Base-by-base conservation (phyloP, 768 basidiomycete species). In the Mycena rebaudengoi region DNA sequence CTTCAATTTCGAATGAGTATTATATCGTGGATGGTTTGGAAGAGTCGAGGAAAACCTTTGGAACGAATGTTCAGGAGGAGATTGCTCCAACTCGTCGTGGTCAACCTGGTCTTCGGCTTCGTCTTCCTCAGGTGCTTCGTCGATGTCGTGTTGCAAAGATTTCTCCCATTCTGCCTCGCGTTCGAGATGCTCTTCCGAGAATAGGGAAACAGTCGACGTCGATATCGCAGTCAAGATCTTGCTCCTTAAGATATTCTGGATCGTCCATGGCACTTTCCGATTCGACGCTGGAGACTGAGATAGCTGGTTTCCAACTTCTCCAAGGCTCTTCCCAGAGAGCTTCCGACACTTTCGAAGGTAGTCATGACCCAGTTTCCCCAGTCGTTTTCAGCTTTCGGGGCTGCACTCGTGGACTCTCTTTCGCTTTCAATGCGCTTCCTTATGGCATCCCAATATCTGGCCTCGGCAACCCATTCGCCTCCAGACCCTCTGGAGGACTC, bases 271-370 rank as follows among this genome's bases (percentile, higher is more conserved):
- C 61, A n/a, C 66, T 62, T 32, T 69, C 68, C 25, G 43, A 23
- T 32, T 67, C 66, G 25, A 14, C 68, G 20, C 62, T 65, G n/a
- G 68, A 60, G 28, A 55, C 61, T 39, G 60, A 50, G 35, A 30
- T 4, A 23, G 57, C 54, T 21, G 89, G 87, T 70, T 75, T 85
- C 90, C 91, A 91, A 11, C 78, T 79, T 71, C 77, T 87, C 73
- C 82, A 85, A 55, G 81, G 67, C 33, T 83, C 76, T 44, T 91
- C 89, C 95, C 95, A 98, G 11, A 96, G 82, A 1, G 89, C 91
- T 76, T 96, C 92, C 25, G n/a, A 92, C 82, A 68, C 95, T 96
- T 77, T 98, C 91, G 70, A 98, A 98, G 0, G 91, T 87, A 7
- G 95, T 91, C 88, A 93, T 91, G 28, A 93, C 86, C 83, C 86